Conservation (phyloP, 2,329 filamentous ascomycete genomes). For the Microascus cirrosus region DNA sequence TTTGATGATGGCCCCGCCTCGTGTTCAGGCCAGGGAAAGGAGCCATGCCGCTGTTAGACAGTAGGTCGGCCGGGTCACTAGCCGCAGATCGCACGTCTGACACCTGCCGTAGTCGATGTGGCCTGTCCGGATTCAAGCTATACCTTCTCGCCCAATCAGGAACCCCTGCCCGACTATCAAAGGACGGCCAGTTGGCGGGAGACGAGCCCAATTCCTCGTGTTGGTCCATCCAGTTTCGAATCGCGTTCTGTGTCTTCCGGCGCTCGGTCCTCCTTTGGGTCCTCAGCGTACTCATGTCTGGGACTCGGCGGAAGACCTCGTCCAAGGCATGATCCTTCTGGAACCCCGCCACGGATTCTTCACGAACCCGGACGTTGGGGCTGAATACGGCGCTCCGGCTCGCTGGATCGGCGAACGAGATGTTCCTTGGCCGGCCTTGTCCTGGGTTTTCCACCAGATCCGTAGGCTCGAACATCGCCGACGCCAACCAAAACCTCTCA, state of each 20-base stretch:
- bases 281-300: conserved; percentile 50
- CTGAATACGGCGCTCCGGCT: conserved; percentile 58
- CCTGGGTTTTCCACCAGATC: conserved; percentile 70
- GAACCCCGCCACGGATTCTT: conserved; percentile 79
- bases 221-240: conserved; percentile 83
- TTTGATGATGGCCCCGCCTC: not conserved
- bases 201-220: conserved; percentile 40
- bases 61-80: conserved; percentile 53
- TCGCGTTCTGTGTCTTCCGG: conserved; percentile 67
- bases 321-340: conserved; percentile 85
- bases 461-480: conserved; percentile 67
- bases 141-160: conserved; percentile 40
- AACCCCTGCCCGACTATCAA: conserved; percentile 26
- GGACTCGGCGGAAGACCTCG: conserved; percentile 74
- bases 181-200: conserved; percentile 35
- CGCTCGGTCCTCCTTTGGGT: conserved; percentile 52
- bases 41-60: conserved; percentile 37
- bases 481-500: conserved; percentile 67
- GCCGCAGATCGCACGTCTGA: conserved; percentile 49
- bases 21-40: conserved; percentile 9
- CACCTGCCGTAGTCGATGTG: conserved; percentile 34
- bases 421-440: conserved; percentile 33
- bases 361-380: conserved; percentile 59
- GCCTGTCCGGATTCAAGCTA: conserved; percentile 37
- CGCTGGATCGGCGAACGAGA: conserved; percentile 47